Conservation (phyloP, 306 rosid genomes). For the Citrullus colocynthis region DNA sequence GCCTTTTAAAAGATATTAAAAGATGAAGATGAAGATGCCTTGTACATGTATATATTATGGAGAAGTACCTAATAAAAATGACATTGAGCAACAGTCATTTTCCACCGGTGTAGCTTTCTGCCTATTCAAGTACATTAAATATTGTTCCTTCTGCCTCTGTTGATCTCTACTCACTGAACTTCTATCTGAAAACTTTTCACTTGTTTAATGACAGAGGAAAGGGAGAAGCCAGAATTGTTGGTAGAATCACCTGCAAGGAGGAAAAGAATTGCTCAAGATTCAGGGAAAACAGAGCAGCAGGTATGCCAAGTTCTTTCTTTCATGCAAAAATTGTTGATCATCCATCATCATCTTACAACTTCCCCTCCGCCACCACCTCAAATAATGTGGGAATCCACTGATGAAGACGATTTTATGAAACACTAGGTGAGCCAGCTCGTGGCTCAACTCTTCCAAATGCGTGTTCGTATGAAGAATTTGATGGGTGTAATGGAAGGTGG, state of each 20-base stretch:
- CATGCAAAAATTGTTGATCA: neutral
- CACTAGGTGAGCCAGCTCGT: constrained; percentile 76
- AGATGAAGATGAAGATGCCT: neutral
- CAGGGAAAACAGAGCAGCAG: constrained; percentile 99
- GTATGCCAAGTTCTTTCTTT: constrained; percentile 14
- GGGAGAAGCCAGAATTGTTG: constrained; percentile 85
- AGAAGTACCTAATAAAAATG: neutral
- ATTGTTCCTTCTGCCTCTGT: neutral
- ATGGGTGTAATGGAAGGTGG: constrained; percentile 93
- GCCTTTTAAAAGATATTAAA: neutral
- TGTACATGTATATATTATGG: neutral
- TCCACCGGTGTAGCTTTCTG: neutral
- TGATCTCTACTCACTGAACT: neutral
- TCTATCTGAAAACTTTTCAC: neutral
- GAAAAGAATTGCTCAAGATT: constrained; percentile 76
- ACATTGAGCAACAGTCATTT: neutral
- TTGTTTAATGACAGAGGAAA: constrained; percentile 66
- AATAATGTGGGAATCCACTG: neutral
- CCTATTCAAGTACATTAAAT: neutral
- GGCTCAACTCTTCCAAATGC: constrained; percentile 94
- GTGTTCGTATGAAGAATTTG: constrained; percentile 84
- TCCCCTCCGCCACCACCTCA: neutral
- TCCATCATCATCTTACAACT: neutral
- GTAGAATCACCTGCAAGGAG: constrained; percentile 85
- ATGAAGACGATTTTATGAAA: neutral